Evolutionary conservation across 305 asterid genomes (phyloP), one percentile per base, ranked within the genome.

Genomic region (Fraxinus angustifolia): DNA sequence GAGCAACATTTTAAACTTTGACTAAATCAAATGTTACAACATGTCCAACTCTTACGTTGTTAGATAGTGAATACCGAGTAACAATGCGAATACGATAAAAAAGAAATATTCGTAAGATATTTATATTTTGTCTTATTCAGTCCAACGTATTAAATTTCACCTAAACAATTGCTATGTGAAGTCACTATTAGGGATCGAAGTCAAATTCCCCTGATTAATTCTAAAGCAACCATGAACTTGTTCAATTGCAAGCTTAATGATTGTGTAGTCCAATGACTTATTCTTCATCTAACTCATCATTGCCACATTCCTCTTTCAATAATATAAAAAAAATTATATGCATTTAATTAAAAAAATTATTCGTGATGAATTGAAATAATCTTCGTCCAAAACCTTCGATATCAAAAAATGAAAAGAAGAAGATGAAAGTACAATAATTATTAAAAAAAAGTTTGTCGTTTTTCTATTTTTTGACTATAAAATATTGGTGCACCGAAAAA

Each of bases 211-310:
- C 2, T 31, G 6, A 70, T 70, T 30, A 31, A 6, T 30, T 70
- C 75, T 70, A 70, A 70, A 70, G 40, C 40, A 70, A 3, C 75
- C 21, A 30, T 11, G 40, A 14, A 70, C 42, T 14, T 30, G 8
- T 68, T 79, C 14, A 16, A 48, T 79, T 79, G 36, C 35, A 7
- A 68, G 50, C 45, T 73, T 80, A 56, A 80, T 73, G 62, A 56
- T 36, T 80, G 75, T 34, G n/a, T 53, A 19, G 35, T n/a, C 23
- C 21, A 33, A 2, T 65, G 28, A 71, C 58, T 80, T 33, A 7
- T 50, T 73, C 53, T 45, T 38, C 48, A 62, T 35, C 75, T 62
- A 10, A 35, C 34, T 36, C 60, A 62, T 78, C 75, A 77, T 77
- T 77, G 60, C 48, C 80, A 50, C 72, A 76, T 30, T 76, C 33